phyloP scores from a whole-genome alignment of 306 rosid species.

The Senna siamea region DNA sequence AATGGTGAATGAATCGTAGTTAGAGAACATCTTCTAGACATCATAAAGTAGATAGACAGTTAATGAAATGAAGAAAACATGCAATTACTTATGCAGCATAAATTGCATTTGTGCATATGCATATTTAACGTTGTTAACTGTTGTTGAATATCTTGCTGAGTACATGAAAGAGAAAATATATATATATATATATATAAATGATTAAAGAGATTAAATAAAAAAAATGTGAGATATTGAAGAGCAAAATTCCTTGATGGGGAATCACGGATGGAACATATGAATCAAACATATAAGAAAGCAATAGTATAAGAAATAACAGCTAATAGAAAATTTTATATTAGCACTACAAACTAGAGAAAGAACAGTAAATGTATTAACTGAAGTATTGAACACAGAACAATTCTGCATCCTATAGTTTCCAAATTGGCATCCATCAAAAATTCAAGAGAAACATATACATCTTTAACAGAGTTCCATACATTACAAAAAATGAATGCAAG shows the following conservation, averaged over 20 bases:
- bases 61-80: conserved; percentile 9
- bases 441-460: not conserved
- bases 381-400: not conserved
- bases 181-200: no score
- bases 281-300: not conserved
- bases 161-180: no score
- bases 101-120: not conserved
- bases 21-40: not conserved
- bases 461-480: not conserved
- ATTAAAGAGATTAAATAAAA: not conserved
- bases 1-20: conserved; percentile 3
- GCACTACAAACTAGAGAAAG: not conserved
- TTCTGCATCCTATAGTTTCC: not conserved
- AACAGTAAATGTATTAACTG: not conserved
- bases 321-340: not conserved
- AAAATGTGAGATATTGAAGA: not conserved
- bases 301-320: not conserved
- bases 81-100: conserved; percentile 11
- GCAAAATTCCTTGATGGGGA: not conserved
- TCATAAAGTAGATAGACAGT: not conserved
- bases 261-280: not conserved
- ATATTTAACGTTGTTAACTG: not conserved
- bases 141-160: not conserved
- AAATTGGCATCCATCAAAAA: conserved; percentile 1
- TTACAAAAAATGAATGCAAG: not conserved